These are phyloP conservation scores for Penicillium parvum DNA, from an alignment of 495 filamentous ascomycete genomes.

Conservation along the genomic window DNA sequence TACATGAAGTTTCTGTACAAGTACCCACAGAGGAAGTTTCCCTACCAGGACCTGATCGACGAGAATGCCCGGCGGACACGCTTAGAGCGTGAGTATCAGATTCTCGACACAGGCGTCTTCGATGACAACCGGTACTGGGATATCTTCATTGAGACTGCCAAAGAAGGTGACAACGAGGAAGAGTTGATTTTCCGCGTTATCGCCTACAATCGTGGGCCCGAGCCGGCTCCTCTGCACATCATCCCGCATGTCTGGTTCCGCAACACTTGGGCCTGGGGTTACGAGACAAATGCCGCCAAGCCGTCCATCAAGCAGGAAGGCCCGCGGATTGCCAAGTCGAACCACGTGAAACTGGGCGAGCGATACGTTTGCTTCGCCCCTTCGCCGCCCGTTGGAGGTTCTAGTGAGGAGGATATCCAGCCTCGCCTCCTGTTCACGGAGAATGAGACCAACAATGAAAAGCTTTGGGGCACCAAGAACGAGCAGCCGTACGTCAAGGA, in stretches of 20 bases:
- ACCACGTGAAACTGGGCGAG: slow-evolving; percentile 72
- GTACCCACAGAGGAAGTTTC: slow-evolving; percentile 87
- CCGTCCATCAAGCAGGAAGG: slow-evolving; percentile 63
- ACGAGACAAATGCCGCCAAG: slow-evolving; percentile 65
- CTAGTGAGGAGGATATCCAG: slow-evolving; percentile 73
- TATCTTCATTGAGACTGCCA: slow-evolving; percentile 93
- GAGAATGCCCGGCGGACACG: slow-evolving; percentile 75
- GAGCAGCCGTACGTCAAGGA: slow-evolving; percentile 85
- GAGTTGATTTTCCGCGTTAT: slow-evolving; percentile 93
- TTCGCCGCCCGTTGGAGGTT: slow-evolving; percentile 77
- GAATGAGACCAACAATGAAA: slow-evolving; percentile 84
- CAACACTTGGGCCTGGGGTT: slow-evolving; percentile 93
- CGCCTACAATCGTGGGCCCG: slow-evolving; percentile 90
- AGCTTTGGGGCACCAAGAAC: slow-evolving; percentile 73
- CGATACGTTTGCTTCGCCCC: slow-evolving; percentile 83
- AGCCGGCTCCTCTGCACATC: slow-evolving; percentile 86
- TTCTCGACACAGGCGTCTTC: slow-evolving; percentile 87
- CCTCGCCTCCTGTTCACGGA: slow-evolving; percentile 87
- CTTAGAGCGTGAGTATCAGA: slow-evolving; percentile 80
- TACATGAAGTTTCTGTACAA: slow-evolving; percentile 99
- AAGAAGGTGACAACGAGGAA: slow-evolving; percentile 82
- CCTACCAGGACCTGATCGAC: slow-evolving; percentile 79
- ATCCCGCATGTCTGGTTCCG: slow-evolving; percentile 95
- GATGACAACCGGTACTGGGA: slow-evolving; percentile 94
- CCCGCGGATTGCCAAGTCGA: slow-evolving; percentile 64